Conservation (phyloP, 2,329 filamentous ascomycete genomes). For the Exophiala phaeomuriformis region DNA sequence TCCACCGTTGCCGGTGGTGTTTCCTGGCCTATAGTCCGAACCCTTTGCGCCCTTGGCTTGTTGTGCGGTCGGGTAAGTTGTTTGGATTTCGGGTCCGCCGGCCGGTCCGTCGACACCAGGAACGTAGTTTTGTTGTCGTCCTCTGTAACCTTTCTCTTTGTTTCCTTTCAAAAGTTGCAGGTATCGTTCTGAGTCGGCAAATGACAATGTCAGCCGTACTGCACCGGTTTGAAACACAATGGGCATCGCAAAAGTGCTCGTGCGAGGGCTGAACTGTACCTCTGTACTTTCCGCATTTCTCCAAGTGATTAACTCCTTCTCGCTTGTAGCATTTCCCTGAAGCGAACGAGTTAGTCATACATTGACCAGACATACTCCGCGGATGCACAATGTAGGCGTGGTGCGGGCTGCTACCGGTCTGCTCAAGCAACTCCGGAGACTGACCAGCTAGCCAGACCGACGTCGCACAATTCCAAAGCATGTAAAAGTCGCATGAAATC, state of each 20-base stretch:
- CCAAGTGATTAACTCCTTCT: slow-evolving; percentile 60
- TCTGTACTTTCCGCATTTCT: slow-evolving; percentile 60
- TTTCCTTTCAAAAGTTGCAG: slow-evolving; percentile 56
- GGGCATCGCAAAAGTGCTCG: neutral
- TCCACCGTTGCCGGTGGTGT: slow-evolving; percentile 24
- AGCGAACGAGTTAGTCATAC: neutral
- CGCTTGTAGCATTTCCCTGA: slow-evolving; percentile 57
- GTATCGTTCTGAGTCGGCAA: slow-evolving; percentile 49
- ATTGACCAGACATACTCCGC: slow-evolving; percentile 20
- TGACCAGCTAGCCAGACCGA: too few relatives aligned
- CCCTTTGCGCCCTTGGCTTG: slow-evolving; percentile 25
- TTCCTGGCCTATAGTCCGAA: slow-evolving; percentile 24
- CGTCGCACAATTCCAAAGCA: neutral
- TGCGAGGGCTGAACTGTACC: slow-evolving; percentile 37
- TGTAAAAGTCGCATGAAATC: neutral
- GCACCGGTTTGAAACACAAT: neutral
- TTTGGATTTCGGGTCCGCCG: slow-evolving; percentile 23
- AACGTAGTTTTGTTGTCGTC: slow-evolving; percentile 57
- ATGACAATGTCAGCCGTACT: neutral
- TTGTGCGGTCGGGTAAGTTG: slow-evolving; percentile 23
- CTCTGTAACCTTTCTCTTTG: slow-evolving; percentile 58
- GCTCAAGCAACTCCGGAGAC: too few relatives aligned
- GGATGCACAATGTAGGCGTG: too few relatives aligned
- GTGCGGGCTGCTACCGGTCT: too few relatives aligned
- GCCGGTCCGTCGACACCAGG: slow-evolving; percentile 25